Evolutionary conservation across 2,329 filamentous ascomycete genomes (phyloP), one percentile per base, ranked within the genome.

Genomic region (Penicillium sp.): DNA sequence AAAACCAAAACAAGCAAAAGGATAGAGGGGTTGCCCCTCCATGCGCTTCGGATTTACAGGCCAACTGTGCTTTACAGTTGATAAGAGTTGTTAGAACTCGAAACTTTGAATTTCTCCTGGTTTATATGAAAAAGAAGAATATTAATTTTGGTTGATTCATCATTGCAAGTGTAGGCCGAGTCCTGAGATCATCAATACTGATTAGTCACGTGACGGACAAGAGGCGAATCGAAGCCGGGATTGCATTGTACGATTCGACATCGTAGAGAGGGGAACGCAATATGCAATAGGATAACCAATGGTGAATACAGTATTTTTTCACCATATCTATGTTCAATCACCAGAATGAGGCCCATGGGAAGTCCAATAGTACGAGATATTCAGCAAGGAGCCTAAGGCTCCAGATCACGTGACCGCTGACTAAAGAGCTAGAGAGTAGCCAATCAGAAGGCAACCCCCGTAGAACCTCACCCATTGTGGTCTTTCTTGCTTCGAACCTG

Each of bases 1-100:
- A 71, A 72, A 72, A 72, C 48, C 68, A 72, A 70, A 72, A 72
- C 67, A 72, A 72, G 58, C 58, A 60, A 54, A 60, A 32, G 5
- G 5, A 41, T 22, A 51, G 58, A 62, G 60, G 60, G 58, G 57
- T 38, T n/a, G 16, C 38, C 46, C 46, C 38, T 48, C 38, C 13
- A 24, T 31, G 18, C n/a, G 21, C 3, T 8, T 40, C 38, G 16
- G 21, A 13, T 32, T 13, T 32, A 18, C 9, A 21, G 2, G 4
- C 11, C 4, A n/a, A 7, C n/a, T 36, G 4, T 27, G 24, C 24
- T 27, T 27, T 27, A 27, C 4, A 27, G 5, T 27, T 5, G 24
- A 27, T 27, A 27, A 4, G 8, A 5, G 24, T 27, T 27, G 24
- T 8, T 27, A 27, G 24, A 27, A 27, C 2, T 27, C 24, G 24